Percentiles rank a stretch among this genome's conserved stretches.
Conservation (phyloP, 306 rosid genomes). For the Spatholobus suberectus region DNA sequence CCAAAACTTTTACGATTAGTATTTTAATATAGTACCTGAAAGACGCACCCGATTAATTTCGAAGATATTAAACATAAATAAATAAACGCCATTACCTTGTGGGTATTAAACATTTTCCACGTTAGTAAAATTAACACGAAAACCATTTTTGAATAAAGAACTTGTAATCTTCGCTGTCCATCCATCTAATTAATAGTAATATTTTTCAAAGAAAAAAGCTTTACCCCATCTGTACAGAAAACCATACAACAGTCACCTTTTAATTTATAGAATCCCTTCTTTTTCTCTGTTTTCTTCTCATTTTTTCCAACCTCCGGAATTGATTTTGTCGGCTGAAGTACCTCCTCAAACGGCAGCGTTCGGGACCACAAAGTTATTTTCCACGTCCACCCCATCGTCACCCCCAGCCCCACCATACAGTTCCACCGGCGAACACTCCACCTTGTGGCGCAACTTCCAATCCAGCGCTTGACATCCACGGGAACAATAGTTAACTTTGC, state of each 20-base stretch:
- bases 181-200: background rate
- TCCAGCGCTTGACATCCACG: slow-evolving; percentile 91
- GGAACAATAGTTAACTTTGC: slow-evolving; percentile 83
- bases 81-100: background rate
- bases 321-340: background rate
- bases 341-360: slow-evolving; percentile 28
- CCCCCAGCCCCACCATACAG: slow-evolving; percentile 44
- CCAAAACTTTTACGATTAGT: no score
- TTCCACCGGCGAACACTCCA: slow-evolving; percentile 56
- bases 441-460: slow-evolving; percentile 79
- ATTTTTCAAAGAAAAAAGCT: background rate
- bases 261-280: background rate
- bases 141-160: background rate
- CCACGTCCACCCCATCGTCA: background rate
- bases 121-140: background rate
- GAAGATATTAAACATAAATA: background rate
- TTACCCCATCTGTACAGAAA: background rate
- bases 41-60: no score
- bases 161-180: background rate
- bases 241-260: background rate
- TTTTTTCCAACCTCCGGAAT: background rate
- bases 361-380: slow-evolving; percentile 1
- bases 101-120: background rate
- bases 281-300: background rate
- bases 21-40: no score